These are phyloP conservation scores for Ophiostoma tasmaniense DNA, from an alignment of 2,329 filamentous ascomycete genomes.

Conservation along the genomic window DNA sequence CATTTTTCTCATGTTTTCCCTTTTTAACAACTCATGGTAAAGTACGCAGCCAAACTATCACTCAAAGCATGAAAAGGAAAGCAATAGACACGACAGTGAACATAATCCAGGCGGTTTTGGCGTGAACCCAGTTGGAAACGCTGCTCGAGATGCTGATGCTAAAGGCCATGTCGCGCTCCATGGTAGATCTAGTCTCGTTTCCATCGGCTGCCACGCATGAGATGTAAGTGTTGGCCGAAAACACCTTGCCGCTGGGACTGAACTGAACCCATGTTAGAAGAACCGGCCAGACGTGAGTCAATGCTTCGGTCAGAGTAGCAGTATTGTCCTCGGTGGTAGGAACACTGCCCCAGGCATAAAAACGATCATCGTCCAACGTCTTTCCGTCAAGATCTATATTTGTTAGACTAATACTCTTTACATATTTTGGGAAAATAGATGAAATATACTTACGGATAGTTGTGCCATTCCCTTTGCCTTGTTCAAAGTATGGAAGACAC, in stretches of 20 bases:
- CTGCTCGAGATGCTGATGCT: neutral
- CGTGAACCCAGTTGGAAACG: neutral
- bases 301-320: neutral
- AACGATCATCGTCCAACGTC: slow-evolving; percentile 7
- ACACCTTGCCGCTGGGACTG: neutral
- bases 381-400: slow-evolving; percentile 6
- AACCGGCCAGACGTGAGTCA: slow-evolving; percentile 13
- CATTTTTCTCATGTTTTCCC: neutral
- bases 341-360: slow-evolving; percentile 12
- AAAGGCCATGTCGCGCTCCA: slow-evolving; percentile 8
- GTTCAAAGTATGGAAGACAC: slow-evolving; percentile 9
- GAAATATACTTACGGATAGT: slow-evolving; percentile 3
- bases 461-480: slow-evolving; percentile 6
- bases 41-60: neutral
- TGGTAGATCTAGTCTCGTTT: slow-evolving; percentile 2
- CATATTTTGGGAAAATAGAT: neutral
- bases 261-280: slow-evolving; percentile 14
- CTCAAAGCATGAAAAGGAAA: neutral
- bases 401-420: neutral
- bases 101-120: neutral
- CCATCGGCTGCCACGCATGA: slow-evolving; percentile 8
- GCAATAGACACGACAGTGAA: neutral
- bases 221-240: slow-evolving; percentile 10
- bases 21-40: neutral
- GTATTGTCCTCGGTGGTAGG: slow-evolving; percentile 1